Evolutionary conservation across 2,329 filamentous ascomycete genomes (phyloP).

Genomic region (Colletotrichum cuscutae): DNA sequence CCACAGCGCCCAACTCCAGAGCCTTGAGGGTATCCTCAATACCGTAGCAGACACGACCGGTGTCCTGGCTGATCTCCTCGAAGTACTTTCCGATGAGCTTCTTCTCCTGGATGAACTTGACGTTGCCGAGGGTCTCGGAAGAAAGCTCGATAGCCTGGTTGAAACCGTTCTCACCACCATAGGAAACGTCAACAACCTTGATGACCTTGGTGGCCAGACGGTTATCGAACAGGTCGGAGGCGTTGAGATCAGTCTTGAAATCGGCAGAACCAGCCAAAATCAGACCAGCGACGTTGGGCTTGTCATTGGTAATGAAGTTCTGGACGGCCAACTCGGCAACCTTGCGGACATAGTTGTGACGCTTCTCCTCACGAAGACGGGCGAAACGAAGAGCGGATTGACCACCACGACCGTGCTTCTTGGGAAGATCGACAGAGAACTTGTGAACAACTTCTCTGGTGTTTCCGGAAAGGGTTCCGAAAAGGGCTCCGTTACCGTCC

Average conservation of each 20-base stretch:
- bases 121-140: conserved; percentile 94
- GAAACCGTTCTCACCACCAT: conserved; percentile 99
- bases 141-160: conserved; percentile 98
- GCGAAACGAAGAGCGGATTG: conserved; percentile 99
- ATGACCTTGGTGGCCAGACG: conserved; percentile 95
- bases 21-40: conserved; percentile 98
- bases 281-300: conserved; percentile 95
- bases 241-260: conserved; percentile 99
- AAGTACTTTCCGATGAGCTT: conserved; percentile 99
- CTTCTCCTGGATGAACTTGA: conserved; percentile 99
- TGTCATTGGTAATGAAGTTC: conserved; percentile 98
- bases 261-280: conserved; percentile 97
- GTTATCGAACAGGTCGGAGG: conserved; percentile 95
- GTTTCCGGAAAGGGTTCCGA: conserved; percentile 96
- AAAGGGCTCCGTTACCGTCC: conserved; percentile 98
- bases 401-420: conserved; percentile 99
- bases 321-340: conserved; percentile 97
- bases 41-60: conserved; percentile 96
- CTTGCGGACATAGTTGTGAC: conserved; percentile 99
- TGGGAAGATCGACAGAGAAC: conserved; percentile 97
- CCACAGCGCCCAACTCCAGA: conserved; percentile 92
- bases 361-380: conserved; percentile 98
- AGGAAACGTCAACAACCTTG: conserved; percentile 99
- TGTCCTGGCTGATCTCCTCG: conserved; percentile 98
- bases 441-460: conserved; percentile 97